Evolutionary conservation across 495 filamentous ascomycete species (phyloP).

Genomic region (Annulohypoxylon bovei): DNA sequence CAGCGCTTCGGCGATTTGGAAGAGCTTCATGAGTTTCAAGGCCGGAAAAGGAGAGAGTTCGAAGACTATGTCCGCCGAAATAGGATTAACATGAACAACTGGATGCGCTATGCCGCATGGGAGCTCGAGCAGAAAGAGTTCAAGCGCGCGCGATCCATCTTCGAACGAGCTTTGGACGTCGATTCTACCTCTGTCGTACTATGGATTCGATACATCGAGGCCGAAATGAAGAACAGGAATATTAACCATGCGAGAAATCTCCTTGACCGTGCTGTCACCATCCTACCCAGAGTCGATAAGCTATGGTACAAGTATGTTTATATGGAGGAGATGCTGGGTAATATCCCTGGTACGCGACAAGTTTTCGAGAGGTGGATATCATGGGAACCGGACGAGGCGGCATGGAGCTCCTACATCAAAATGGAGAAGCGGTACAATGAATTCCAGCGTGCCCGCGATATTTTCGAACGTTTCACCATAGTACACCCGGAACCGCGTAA

Average conservation of each 20-base stretch:
- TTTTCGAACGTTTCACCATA: slow-evolving; percentile 90
- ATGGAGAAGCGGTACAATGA: slow-evolving; percentile 94
- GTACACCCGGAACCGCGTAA: slow-evolving; percentile 96
- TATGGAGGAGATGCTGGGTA: slow-evolving; percentile 95
- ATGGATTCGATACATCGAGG: slow-evolving; percentile 91
- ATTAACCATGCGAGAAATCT: slow-evolving; percentile 98
- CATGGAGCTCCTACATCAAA: slow-evolving; percentile 96
- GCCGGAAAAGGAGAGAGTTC: slow-evolving; percentile 93
- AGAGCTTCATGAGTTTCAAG: slow-evolving; percentile 97
- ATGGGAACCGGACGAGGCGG: slow-evolving; percentile 96
- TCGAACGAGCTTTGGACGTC: slow-evolving; percentile 95
- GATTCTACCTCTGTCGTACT: slow-evolving; percentile 83
- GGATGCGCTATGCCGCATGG: slow-evolving; percentile 98
- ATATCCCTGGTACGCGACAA: slow-evolving; percentile 90
- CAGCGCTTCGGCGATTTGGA: slow-evolving; percentile 96
- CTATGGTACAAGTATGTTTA: slow-evolving; percentile 99
- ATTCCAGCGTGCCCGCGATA: slow-evolving; percentile 81
- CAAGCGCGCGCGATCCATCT: slow-evolving; percentile 92
- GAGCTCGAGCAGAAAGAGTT: slow-evolving; percentile 99
- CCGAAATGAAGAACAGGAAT: slow-evolving; percentile 95
- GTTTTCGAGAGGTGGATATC: slow-evolving; percentile 99
- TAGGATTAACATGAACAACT: slow-evolving; percentile 95
- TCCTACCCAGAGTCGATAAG: slow-evolving; percentile 90
- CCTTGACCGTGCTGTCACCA: slow-evolving; percentile 92
- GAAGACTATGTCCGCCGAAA: slow-evolving; percentile 98